phyloP scores from a whole-genome alignment of 129 eudicot genomes.

The Kitagawia praeruptora region DNA sequence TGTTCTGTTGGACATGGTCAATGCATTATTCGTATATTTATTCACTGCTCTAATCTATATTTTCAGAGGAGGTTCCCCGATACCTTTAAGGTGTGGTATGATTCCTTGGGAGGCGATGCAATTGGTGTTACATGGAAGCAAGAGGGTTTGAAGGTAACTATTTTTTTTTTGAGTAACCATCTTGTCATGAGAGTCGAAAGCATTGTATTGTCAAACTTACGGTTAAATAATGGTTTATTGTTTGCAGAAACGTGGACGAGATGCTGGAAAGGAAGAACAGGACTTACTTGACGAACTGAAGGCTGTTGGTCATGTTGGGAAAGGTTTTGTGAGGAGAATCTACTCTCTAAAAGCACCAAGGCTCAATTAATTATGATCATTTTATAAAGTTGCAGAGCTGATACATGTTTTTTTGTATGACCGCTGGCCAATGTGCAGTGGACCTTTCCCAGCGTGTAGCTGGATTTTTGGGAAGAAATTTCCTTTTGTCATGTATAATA shows the following conservation, averaged over 20 bases:
- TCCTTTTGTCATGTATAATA: too few relatives aligned
- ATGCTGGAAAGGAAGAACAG: constrained; percentile 19
- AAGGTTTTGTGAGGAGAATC: constrained; percentile 80
- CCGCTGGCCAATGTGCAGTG: not conserved
- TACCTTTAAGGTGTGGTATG: constrained; percentile 81
- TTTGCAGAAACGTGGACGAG: constrained; percentile 70
- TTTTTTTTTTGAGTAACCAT: not conserved
- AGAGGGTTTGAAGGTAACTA: constrained; percentile 55
- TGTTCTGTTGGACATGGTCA: not conserved
- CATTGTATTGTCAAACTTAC: not conserved
- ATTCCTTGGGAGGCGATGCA: constrained; percentile 86
- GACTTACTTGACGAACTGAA: constrained; percentile 33
- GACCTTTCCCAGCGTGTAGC: not conserved
- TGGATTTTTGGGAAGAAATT: too few relatives aligned
- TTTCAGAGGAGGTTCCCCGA: constrained; percentile 63
- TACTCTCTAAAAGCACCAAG: constrained; percentile 65
- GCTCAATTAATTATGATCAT: constrained; percentile 12
- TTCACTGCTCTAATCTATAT: not conserved
- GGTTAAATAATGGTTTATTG: not conserved
- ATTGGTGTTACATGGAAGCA: constrained; percentile 81
- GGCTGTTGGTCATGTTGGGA: constrained; percentile 70
- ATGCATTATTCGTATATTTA: not conserved
- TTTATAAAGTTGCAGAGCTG: not conserved
- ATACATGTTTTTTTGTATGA: not conserved
- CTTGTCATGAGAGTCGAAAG: not conserved